These are phyloP conservation scores for Metschnikowia amazonensis DNA, from an alignment of 805 yeast genomes.

Conservation along the genomic window DNA sequence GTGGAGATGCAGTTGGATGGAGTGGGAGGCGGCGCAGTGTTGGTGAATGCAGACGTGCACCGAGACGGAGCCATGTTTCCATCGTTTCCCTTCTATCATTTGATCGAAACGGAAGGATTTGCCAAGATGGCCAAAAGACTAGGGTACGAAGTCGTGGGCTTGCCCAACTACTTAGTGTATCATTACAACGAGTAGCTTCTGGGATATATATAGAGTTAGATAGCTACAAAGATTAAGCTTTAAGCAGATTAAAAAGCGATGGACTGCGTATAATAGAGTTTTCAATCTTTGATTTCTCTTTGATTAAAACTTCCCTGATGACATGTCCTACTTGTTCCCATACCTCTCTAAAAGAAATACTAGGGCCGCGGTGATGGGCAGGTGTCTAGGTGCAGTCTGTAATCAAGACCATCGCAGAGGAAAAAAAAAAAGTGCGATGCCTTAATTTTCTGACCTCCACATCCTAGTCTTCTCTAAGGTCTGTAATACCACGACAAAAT, in stretches of 20 bases:
- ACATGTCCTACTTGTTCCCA: no score
- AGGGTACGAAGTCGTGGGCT: constrained; percentile 86
- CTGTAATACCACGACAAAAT: constrained; percentile 33
- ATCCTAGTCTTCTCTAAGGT: constrained; percentile 1
- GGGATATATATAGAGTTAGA: background rate
- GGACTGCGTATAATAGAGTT: no score
- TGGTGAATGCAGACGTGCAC: constrained; percentile 97
- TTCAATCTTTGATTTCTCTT: no score
- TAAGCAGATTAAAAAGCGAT: background rate
- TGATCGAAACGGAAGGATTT: constrained; percentile 97
- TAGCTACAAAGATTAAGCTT: background rate
- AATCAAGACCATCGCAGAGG: constrained; percentile 8
- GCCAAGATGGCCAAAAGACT: constrained; percentile 96
- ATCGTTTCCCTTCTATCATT: constrained; percentile 92
- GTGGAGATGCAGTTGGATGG: constrained; percentile 88
- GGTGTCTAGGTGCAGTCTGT: constrained; percentile 1
- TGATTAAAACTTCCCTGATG: no score
- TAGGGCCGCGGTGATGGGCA: no score
- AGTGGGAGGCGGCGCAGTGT: constrained; percentile 95
- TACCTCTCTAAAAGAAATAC: no score
- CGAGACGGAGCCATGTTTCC: constrained; percentile 99
- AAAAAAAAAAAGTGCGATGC: constrained; percentile 14
- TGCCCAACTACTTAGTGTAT: constrained; percentile 90
- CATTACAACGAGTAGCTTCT: constrained; percentile 70
- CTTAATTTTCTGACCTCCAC: constrained; percentile 1